Base-by-base conservation (phyloP, 108 stramenopile genomes). In the Pseudonitzschia multistriata region DNA sequence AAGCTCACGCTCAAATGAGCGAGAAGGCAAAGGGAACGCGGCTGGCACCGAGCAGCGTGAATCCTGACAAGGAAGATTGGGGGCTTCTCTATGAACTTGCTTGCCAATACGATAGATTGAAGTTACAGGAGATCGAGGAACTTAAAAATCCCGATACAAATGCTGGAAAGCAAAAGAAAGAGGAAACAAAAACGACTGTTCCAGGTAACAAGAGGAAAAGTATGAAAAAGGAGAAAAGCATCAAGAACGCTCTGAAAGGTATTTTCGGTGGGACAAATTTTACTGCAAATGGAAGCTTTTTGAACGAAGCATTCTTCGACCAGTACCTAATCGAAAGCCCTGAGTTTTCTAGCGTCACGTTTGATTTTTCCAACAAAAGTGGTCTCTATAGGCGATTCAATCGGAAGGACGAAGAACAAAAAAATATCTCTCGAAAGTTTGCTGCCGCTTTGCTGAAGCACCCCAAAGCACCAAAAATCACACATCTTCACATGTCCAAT, bases 381-480 rank as follows among this genome's bases (percentile, higher is more conserved):
- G n/a, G 13, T 17, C 53, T 82, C 28, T 82, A 74, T 49, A 78
- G 74, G 62, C 33, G 76, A 34, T 82, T 82, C 40, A 45, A 50
- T 40, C 49, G 53, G 5, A 70, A 60, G 25, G 71, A 78, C 39
- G 45, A 62, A 4, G 76, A 71, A 5, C 70, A 67, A 24, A 49
- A 60, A 1, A 56, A 62, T 7, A 78, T 82, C 65, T 61, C 35
- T 31, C 61, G 50, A n/a, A 74, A 66, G 63, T 82, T 82, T 50
- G 77, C 71, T 3, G 60, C 55, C 6, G 53, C 64, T 2, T 47
- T 82, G 66, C 36, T 78, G 29, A 60, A 63, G 17, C 81, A 82
- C 49, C 81, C 81, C 14, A 60, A 55, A 1, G 27, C 67, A 10
- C 47, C 63, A 11, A 66, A 82, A 19, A 78, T 82, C 14, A 82